phyloP scores from a whole-genome alignment of 257 asterid species.

The Solanum bukasovii region DNA sequence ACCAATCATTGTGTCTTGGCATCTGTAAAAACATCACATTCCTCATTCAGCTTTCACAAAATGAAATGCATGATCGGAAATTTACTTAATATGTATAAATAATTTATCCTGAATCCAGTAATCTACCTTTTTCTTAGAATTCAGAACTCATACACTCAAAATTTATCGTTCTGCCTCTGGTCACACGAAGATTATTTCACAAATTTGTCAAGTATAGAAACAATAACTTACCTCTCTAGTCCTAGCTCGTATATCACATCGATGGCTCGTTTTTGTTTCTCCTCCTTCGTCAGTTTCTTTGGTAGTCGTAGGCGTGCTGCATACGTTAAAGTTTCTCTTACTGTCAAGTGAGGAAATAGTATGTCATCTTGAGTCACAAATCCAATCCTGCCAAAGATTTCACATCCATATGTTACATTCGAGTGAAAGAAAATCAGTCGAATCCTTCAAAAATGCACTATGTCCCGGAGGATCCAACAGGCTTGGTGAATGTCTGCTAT shows the following conservation, averaged over 20 bases:
- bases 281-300: conserved; percentile 49
- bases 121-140: background rate
- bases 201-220: background rate
- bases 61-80: background rate
- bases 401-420: background rate
- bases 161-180: background rate
- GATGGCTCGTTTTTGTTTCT: conserved; percentile 59
- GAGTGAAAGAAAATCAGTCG: background rate
- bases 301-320: conserved; percentile 87
- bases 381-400: conserved; percentile 66
- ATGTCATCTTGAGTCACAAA: conserved; percentile 98
- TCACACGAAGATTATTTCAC: background rate
- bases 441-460: background rate
- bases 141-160: background rate
- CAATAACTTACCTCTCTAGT: conserved; percentile 60
- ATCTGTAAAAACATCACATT: conserved; percentile 33
- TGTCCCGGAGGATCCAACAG: background rate
- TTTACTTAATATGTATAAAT: background rate
- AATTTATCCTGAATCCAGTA: background rate
- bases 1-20: conserved; percentile 94
- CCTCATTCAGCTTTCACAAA: background rate
- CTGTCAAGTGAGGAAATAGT: conserved; percentile 92
- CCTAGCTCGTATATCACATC: conserved; percentile 85
- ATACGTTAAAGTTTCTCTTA: conserved; percentile 64
- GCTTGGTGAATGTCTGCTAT: background rate